Conservation (phyloP, 2,329 filamentous ascomycete genomes). For the Aurifilum marmelostoma region DNA sequence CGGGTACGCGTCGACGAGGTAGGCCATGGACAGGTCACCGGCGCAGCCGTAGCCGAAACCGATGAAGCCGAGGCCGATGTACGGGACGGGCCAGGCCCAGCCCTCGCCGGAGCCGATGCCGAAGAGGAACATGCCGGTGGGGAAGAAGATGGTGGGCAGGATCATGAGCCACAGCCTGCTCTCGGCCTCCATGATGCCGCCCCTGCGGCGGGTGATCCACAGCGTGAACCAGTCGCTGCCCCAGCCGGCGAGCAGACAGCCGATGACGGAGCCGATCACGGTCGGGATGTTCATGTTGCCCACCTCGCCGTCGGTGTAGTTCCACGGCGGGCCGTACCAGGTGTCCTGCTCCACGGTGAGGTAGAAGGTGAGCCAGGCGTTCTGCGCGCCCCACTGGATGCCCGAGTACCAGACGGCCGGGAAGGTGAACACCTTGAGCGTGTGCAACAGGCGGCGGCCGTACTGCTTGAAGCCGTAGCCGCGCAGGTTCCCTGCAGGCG, state of each 20-base stretch:
- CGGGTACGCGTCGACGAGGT: slow-evolving; percentile 53
- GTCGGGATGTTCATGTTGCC: slow-evolving; percentile 37
- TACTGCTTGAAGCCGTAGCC: slow-evolving; percentile 60
- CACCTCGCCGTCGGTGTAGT: slow-evolving; percentile 38
- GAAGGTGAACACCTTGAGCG: slow-evolving; percentile 46
- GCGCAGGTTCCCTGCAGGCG: slow-evolving; percentile 56
- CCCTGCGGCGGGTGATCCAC: slow-evolving; percentile 35
- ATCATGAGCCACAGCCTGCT: slow-evolving; percentile 38
- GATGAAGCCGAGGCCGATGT: slow-evolving; percentile 52
- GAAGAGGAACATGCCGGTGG: slow-evolving; percentile 51
- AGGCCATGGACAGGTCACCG: slow-evolving; percentile 47
- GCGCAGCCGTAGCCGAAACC: slow-evolving; percentile 48
- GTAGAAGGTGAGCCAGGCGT: slow-evolving; percentile 61
- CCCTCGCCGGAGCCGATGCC: slow-evolving; percentile 52
- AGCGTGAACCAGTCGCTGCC: slow-evolving; percentile 40
- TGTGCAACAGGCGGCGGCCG: slow-evolving; percentile 55
- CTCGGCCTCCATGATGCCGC: slow-evolving; percentile 39
- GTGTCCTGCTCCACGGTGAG: slow-evolving; percentile 57
- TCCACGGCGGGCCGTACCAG: slow-evolving; percentile 40
- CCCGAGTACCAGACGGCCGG: slow-evolving; percentile 47
- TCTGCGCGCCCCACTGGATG: slow-evolving; percentile 48
- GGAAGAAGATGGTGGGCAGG: slow-evolving; percentile 45
- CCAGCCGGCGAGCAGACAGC: slow-evolving; percentile 36
- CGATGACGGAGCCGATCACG: slow-evolving; percentile 34
- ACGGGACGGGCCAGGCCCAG: slow-evolving; percentile 47